Base-by-base conservation (phyloP, 495 filamentous ascomycete genomes). In the Daldinia loculata region DNA sequence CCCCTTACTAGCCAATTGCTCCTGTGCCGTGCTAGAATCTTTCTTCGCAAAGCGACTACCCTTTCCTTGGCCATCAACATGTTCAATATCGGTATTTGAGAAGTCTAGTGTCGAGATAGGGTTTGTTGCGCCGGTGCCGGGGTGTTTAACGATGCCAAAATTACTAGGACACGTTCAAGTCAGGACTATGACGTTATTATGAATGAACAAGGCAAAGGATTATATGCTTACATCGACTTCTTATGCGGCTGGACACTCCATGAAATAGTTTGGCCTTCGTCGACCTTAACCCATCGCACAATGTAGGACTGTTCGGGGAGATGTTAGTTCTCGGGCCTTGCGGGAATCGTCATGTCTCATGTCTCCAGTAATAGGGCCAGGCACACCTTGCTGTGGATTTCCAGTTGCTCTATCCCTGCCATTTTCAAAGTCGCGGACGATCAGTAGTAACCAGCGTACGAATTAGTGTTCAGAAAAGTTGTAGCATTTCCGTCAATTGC, bases 181-280 rank as follows among this genome's bases (percentile, higher is more conserved):
- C n/a, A 67, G 64, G 3, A 36, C 70, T 9, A 71, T 67, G 50
- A 34, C 3, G 27, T 29, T 34, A 50, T 56, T 55, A 29, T 17
- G 14, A 30, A 29, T 17, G 14, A 30, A 38, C 11, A 52, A 55
- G 45, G 53, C n/a, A 52, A 22, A 29, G 27, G 41, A 48, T 41
- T 45, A 6, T 62, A 22, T 60, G 66, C 79, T 73, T 78, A 89
- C 88, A 99, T 90, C 26, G 94, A 97, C 80, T 97, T 97, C 84
- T 95, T 97, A 76, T 98, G 93, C 6, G 95, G 96, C 74, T 98
- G 93, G 26, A 98, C 89, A 76, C 92, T 97, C 95, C 95, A 99
- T 6, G 94, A 97, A 74, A 99, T 95, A 66, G 95, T 97, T 77
- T 97, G 90, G 55, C 89, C 89, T 63, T 90, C 89, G 55, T 93